These are phyloP conservation scores for Hysterangium stoloniferum DNA, from an alignment of 768 basidiomycete genomes.

Conservation along the genomic window DNA sequence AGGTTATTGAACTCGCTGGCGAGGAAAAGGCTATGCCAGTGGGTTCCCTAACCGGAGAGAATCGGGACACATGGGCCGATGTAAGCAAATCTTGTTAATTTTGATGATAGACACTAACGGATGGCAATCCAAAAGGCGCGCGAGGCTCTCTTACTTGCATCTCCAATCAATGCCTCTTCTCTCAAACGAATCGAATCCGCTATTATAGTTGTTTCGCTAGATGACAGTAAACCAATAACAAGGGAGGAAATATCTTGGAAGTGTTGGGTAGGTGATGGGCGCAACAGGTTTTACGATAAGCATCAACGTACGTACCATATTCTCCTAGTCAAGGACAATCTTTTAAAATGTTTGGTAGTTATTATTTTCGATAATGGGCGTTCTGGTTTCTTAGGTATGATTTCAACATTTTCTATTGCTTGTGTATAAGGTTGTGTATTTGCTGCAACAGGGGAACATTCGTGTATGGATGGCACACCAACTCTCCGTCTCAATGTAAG, in stretches of 20 bases:
- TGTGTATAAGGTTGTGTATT: not conserved
- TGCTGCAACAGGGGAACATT: slow-evolving; percentile 35
- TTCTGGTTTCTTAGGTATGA: slow-evolving; percentile 78
- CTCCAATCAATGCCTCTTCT: slow-evolving; percentile 54
- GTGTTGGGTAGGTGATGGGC: slow-evolving; percentile 85
- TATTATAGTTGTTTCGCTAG: slow-evolving; percentile 80
- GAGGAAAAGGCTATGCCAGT: slow-evolving; percentile 36
- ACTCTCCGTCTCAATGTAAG: slow-evolving; percentile 76
- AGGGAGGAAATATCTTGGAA: slow-evolving; percentile 76
- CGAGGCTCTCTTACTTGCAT: slow-evolving; percentile 53
- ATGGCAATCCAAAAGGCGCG: slow-evolving; percentile 35
- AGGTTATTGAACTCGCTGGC: slow-evolving; percentile 60
- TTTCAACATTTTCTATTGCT: slow-evolving; percentile 42
- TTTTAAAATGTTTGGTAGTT: slow-evolving; percentile 38
- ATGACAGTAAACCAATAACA: slow-evolving; percentile 74
- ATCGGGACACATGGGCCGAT: slow-evolving; percentile 86
- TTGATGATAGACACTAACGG: not conserved
- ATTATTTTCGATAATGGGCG: slow-evolving; percentile 94
- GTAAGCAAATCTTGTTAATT: slow-evolving; percentile 29
- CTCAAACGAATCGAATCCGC: slow-evolving; percentile 83
- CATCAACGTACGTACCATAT: slow-evolving; percentile 66
- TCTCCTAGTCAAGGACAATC: not conserved
- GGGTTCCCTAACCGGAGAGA: slow-evolving; percentile 82
- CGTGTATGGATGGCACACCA: slow-evolving; percentile 74
- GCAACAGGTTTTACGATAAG: slow-evolving; percentile 94